Conservation (phyloP, 768 basidiomycete species). For the Suillus weaverae region DNA sequence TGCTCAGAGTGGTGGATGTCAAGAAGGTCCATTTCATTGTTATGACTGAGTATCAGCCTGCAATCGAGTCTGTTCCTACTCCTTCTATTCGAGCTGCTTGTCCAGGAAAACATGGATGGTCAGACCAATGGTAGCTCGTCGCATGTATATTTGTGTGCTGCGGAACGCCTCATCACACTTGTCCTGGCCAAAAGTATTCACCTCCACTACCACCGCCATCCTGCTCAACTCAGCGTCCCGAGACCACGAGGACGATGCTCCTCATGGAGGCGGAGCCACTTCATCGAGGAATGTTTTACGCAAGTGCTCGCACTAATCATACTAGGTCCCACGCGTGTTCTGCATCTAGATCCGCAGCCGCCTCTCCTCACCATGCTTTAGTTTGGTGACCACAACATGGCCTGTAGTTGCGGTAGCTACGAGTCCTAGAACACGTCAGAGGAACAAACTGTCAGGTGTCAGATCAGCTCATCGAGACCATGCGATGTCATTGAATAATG, state of each 20-base stretch:
- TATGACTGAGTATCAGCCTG: constrained; percentile 9
- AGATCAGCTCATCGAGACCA: neutral
- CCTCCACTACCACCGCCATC: constrained; percentile 64
- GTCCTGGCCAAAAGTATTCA: constrained; percentile 40
- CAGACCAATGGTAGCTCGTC: neutral
- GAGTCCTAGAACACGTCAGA: neutral
- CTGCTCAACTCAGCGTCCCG: constrained; percentile 19
- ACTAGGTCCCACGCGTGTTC: neutral
- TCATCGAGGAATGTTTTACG: neutral
- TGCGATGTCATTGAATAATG: neutral
- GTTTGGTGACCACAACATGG: neutral
- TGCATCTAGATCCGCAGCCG: neutral
- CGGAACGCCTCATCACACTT: constrained; percentile 48
- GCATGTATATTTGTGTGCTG: constrained; percentile 32
- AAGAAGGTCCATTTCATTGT: neutral
- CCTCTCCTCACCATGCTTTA: neutral
- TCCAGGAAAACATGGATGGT: constrained; percentile 37
- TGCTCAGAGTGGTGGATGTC: neutral
- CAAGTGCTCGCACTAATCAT: neutral
- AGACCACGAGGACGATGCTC: constrained; percentile 15
- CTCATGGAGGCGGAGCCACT: neutral
- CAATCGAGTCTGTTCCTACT: constrained; percentile 55
- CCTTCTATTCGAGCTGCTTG: constrained; percentile 64
- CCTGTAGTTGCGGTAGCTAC: neutral
- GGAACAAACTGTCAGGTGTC: neutral